phyloP scores from a whole-genome alignment of 306 rosid genomes.

The Rubus parviflorus region DNA sequence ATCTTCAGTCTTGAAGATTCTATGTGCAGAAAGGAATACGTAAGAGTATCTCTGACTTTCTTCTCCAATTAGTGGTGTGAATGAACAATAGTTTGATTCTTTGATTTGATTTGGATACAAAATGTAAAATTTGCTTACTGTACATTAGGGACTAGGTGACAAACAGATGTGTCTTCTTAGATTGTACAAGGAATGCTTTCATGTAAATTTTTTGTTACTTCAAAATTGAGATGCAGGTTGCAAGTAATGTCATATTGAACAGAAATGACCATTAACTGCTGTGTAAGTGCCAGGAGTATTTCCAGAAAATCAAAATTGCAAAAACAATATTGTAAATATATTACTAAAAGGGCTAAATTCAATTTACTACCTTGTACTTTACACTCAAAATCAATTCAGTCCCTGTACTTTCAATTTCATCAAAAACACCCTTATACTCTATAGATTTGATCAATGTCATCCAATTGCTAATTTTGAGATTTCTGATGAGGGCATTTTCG shows the following conservation, averaged over 20 bases:
- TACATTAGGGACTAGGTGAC: slow-evolving; percentile 27
- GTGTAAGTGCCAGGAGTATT: not conserved
- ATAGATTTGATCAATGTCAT: too few relatives aligned
- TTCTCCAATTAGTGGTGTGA: slow-evolving; percentile 22
- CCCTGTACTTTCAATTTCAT: too few relatives aligned
- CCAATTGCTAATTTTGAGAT: too few relatives aligned
- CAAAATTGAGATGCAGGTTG: slow-evolving; percentile 23
- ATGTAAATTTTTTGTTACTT: not conserved
- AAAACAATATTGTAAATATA: not conserved
- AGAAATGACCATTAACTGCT: not conserved
- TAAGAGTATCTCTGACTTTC: slow-evolving; percentile 14
- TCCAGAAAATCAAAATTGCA: not conserved
- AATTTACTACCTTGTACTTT: too few relatives aligned
- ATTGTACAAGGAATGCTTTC: slow-evolving; percentile 20
- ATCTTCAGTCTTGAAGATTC: slow-evolving; percentile 26
- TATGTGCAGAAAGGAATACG: slow-evolving; percentile 24
- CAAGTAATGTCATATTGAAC: slow-evolving; percentile 21
- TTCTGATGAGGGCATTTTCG: too few relatives aligned
- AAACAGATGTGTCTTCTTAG: slow-evolving; percentile 17
- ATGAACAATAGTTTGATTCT: slow-evolving; percentile 15
- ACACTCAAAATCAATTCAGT: too few relatives aligned
- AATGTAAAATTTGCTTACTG: slow-evolving; percentile 29
- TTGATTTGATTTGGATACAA: slow-evolving; percentile 22
- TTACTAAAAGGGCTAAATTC: not conserved
- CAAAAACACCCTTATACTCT: too few relatives aligned